Conservation (phyloP, 768 basidiomycete genomes). For the Trametes elegans region DNA sequence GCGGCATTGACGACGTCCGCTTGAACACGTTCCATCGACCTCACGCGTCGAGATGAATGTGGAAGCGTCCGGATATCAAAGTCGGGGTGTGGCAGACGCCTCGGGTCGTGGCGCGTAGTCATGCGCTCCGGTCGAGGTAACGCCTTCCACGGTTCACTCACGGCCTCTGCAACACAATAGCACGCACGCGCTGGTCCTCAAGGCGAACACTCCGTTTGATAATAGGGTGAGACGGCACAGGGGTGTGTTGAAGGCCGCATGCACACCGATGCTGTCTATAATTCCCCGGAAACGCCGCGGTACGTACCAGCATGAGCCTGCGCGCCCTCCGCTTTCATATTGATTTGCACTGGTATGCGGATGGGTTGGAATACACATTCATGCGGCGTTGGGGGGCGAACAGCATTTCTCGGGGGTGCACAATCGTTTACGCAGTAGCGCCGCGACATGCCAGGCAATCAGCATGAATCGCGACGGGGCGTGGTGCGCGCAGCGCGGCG, state of each 20-base stretch:
- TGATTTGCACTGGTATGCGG: not conserved
- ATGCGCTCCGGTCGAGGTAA: not conserved
- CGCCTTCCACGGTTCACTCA: conserved; percentile 2
- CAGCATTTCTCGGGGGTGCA: not conserved
- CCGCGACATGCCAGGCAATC: not conserved
- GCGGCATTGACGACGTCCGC: no score
- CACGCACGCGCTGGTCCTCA: not conserved
- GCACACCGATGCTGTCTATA: not conserved
- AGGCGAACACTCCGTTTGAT: not conserved
- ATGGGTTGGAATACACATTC: not conserved
- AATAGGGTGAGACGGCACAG: conserved; percentile 9
- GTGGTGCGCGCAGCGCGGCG: conserved; percentile 1
- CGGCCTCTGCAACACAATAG: conserved; percentile 10
- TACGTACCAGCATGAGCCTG: not conserved
- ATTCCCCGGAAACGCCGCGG: not conserved
- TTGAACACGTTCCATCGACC: not conserved
- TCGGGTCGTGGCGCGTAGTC: not conserved
- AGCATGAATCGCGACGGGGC: conserved; percentile 9
- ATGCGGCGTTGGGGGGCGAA: conserved; percentile 10
- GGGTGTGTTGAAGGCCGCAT: conserved; percentile 1
- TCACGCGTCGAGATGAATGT: conserved; percentile 3
- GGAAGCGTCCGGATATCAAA: not conserved
- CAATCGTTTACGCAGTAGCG: not conserved
- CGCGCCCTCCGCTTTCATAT: not conserved
- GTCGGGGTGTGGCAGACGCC: not conserved